Evolutionary conservation across 1,139 yeast species (phyloP), one percentile per base, ranked within the genome.

Genomic region (Saccharomyces hybrid): DNA sequence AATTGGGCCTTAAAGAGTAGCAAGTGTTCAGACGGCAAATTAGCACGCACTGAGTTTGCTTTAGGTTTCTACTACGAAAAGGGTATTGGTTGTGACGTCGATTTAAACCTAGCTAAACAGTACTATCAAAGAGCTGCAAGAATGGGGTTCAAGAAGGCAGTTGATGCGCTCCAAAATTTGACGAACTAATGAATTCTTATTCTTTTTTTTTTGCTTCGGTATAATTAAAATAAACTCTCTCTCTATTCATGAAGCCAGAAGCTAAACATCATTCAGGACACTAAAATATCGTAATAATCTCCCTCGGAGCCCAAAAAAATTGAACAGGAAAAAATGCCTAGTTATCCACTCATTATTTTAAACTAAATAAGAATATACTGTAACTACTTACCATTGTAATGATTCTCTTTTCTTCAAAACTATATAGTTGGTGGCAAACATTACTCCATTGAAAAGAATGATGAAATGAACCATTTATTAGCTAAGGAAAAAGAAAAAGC

Each of bases 21-120:
- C 53, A 79, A 88, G 58, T 91, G 96, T 0, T 84, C 95, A 1
- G 86, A 85, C 60, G 87, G 85, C 65, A 88, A 88, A 16, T 76
- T 86, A 41, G 81, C 86, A 1, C 89, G 89, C 64, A 96, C 97
- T 3, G 89, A 85, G 65, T 89, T 79, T 67, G 89, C 90, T 53
- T 77, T 91, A 70, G 99, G 96, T 0, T 80, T 84, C 64, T 86
- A 86, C 65, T 81, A 82, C 56, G 96, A 88, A 70, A 80, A 79
- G 59, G 98, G 97, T 1, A 77, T 88, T 51, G 95, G 95, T 8
- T 79, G 81, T 52, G 72, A 72, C 11, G 70, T 70, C 44, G 78
- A 82, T 61, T 27, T 69, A 29, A 74, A 72, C 14, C 75, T 77
- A 65, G 85, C 88, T 1, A 68, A 69, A 52, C 69, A 72, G 53